Evolutionary conservation across 2,329 filamentous ascomycete species (phyloP).

Genomic region (Xenoacremonium recifei): DNA sequence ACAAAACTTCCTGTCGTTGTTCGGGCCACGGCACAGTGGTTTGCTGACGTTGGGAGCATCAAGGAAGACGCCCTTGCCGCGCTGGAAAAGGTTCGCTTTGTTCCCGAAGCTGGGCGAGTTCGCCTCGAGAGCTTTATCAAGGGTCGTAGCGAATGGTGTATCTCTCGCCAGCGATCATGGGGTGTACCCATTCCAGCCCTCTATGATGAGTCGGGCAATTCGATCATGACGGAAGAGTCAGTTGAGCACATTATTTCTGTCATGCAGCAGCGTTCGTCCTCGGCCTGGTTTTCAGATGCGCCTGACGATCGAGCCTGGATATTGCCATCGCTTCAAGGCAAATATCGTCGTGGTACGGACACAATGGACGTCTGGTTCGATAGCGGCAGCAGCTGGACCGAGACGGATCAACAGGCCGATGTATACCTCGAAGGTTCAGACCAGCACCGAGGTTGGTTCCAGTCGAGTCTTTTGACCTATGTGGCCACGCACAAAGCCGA

Average conservation of each 20-base stretch:
- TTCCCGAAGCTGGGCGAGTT: slow-evolving; percentile 71
- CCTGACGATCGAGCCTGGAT: slow-evolving; percentile 77
- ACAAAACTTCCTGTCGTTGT: slow-evolving; percentile 91
- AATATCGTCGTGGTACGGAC: slow-evolving; percentile 76
- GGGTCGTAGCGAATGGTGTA: slow-evolving; percentile 93
- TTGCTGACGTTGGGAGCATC: slow-evolving; percentile 85
- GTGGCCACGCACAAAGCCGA: slow-evolving; percentile 60
- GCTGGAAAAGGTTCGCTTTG: slow-evolving; percentile 71
- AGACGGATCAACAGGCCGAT: slow-evolving; percentile 62
- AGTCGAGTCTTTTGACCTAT: slow-evolving; percentile 88
- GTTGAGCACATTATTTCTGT: slow-evolving; percentile 82
- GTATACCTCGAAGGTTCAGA: slow-evolving; percentile 93
- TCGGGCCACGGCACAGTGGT: slow-evolving; percentile 95
- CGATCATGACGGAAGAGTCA: slow-evolving; percentile 75
- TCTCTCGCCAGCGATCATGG: slow-evolving; percentile 93
- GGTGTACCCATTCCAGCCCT: slow-evolving; percentile 93
- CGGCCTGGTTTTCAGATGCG: slow-evolving; percentile 91
- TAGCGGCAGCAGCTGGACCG: slow-evolving; percentile 89
- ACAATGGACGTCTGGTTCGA: slow-evolving; percentile 99
- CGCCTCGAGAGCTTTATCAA: slow-evolving; percentile 83
- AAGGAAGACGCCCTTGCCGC: slow-evolving; percentile 70
- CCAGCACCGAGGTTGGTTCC: slow-evolving; percentile 98
- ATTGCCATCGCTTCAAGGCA: slow-evolving; percentile 57
- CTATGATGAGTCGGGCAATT: slow-evolving; percentile 70
- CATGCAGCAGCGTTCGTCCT: slow-evolving; percentile 75